Percentiles rank a stretch among this genome's conserved stretches.
Evolutionary conservation across 1,139 yeast species (phyloP).

Genomic region (Scheffersomyces cryptocercus): DNA sequence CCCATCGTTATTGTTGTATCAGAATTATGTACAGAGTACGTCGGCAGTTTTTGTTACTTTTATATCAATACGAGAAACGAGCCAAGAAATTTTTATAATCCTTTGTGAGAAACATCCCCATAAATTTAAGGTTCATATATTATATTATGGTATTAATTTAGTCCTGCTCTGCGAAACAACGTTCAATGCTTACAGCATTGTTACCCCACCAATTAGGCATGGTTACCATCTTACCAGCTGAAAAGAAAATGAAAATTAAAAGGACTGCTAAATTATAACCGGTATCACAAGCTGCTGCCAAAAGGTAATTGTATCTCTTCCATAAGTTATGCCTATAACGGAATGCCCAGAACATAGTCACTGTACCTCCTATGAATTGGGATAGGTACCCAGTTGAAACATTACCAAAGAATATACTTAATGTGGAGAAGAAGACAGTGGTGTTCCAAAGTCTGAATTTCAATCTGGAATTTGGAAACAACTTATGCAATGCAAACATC

Average conservation of each 20-base stretch:
- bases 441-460: constrained; percentile 46
- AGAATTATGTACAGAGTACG: too few relatives aligned
- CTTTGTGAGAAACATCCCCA: too few relatives aligned
- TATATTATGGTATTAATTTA: too few relatives aligned
- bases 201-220: constrained; percentile 56
- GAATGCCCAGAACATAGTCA: constrained; percentile 46
- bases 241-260: constrained; percentile 35
- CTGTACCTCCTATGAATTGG: constrained; percentile 46
- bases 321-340: constrained; percentile 38
- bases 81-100: too few relatives aligned
- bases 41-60: too few relatives aligned
- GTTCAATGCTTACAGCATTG: constrained; percentile 38
- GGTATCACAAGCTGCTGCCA: constrained; percentile 53
- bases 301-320: constrained; percentile 45
- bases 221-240: constrained; percentile 27
- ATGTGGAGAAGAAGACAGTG: constrained; percentile 49
- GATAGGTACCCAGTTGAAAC: constrained; percentile 52
- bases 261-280: constrained; percentile 47
- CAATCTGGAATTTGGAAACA: constrained; percentile 18
- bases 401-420: constrained; percentile 51
- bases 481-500: constrained; percentile 30
- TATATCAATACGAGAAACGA: too few relatives aligned
- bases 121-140: too few relatives aligned
- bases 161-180: constrained; percentile 33
- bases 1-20: constrained; percentile 11